Conservation (phyloP, 805 yeast species). For the Candida hungchunana region DNA sequence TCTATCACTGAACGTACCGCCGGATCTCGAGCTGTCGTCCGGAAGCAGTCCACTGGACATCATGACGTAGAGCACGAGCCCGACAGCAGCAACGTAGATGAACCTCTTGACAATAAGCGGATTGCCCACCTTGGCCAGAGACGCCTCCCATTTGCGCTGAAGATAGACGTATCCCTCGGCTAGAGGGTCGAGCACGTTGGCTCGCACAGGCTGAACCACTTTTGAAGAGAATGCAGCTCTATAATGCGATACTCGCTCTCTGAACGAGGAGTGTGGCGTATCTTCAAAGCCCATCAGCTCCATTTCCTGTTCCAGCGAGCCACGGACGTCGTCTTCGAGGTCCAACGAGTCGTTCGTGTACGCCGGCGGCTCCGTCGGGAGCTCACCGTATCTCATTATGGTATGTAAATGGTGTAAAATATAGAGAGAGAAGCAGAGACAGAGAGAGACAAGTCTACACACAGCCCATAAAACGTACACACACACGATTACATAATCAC, state of each 20-base stretch:
- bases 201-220: constrained; percentile 10
- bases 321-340: constrained; percentile 4
- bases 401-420: too few relatives aligned
- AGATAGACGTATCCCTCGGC: constrained; percentile 32
- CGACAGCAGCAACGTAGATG: constrained; percentile 62
- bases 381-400: constrained; percentile 6
- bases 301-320: constrained; percentile 29
- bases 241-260: constrained; percentile 22
- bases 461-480: too few relatives aligned
- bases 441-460: too few relatives aligned
- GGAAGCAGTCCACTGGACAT: constrained; percentile 56
- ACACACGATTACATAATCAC: too few relatives aligned
- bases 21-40: constrained; percentile 32
- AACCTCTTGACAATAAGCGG: constrained; percentile 80
- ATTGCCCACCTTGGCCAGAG: constrained; percentile 68
- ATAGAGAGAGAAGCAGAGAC: too few relatives aligned
- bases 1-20: constrained; percentile 64
- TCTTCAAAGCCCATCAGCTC: constrained; percentile 34
- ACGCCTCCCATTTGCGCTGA: constrained; percentile 47
- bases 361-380: constrained; percentile 32
- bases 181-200: constrained; percentile 43
- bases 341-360: constrained; percentile 15
- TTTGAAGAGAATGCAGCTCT: constrained; percentile 5
- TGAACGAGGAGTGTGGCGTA: background rate
- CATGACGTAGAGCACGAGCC: constrained; percentile 52